Percentiles rank a stretch among this genome's conserved stretches.
These are phyloP conservation scores for Carex cristatella DNA, from an alignment of 176 grass and related monocot species.

Conservation along the genomic window DNA sequence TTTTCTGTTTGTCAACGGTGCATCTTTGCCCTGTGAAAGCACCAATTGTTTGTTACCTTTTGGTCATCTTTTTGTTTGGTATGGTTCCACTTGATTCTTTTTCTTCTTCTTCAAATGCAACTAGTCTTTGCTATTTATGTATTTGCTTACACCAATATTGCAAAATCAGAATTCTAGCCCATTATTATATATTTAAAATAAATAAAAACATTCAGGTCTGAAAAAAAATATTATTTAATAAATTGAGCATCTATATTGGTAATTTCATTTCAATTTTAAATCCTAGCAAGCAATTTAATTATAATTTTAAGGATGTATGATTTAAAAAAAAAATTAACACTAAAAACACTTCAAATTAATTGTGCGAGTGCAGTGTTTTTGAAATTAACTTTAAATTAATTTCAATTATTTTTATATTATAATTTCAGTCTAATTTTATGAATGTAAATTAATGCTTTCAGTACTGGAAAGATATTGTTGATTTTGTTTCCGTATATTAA, in stretches of 20 bases:
- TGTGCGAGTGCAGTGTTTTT: too few relatives aligned
- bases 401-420: too few relatives aligned
- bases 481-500: neutral
- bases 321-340: too few relatives aligned
- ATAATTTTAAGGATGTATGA: too few relatives aligned
- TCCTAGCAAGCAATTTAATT: too few relatives aligned
- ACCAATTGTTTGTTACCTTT: slow-evolving; percentile 7
- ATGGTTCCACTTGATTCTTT: slow-evolving; percentile 3
- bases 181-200: neutral
- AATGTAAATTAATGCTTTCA: too few relatives aligned
- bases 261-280: too few relatives aligned
- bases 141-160: neutral
- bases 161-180: neutral
- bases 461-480: neutral
- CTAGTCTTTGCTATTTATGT: neutral
- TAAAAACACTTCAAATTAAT: too few relatives aligned
- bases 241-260: neutral
- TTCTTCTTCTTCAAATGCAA: neutral
- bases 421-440: too few relatives aligned
- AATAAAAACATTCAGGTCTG: neutral
- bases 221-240: neutral
- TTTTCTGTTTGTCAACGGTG: slow-evolving; percentile 23
- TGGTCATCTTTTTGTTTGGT: slow-evolving; percentile 9
- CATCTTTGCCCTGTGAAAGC: slow-evolving; percentile 12
- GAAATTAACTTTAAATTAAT: too few relatives aligned